A percentile compares a stretch with the other conserved stretches of the same genome.
Conservation (phyloP, 352 stramenopile genomes). For the Phytophthora sp. region DNA sequence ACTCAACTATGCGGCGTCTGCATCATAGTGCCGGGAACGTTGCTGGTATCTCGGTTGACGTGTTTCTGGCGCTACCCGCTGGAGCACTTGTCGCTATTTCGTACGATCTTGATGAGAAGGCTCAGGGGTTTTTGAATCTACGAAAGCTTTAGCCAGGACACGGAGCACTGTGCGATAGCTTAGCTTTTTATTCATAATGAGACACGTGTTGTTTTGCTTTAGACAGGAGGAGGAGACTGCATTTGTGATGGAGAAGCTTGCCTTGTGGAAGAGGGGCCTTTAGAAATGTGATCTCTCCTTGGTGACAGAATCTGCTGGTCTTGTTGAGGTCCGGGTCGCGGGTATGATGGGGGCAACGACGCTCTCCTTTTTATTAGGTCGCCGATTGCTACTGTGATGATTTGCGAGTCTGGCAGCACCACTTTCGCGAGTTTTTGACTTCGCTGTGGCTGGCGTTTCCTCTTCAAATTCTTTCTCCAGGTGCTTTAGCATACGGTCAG, state of each 20-base stretch:
- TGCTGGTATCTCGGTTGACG: constrained; percentile 51
- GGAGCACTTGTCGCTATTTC: constrained; percentile 52
- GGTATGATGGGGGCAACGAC: constrained; percentile 7
- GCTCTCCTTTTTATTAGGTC: constrained; percentile 10
- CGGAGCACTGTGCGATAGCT: not conserved
- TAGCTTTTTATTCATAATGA: constrained; percentile 2
- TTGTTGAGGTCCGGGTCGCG: constrained; percentile 1
- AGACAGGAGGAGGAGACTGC: constrained; percentile 6
- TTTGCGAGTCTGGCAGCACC: constrained; percentile 2
- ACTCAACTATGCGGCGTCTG: constrained; percentile 29
- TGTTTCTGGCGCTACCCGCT: constrained; percentile 64
- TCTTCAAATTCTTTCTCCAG: constrained; percentile 43
- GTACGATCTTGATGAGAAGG: constrained; percentile 75
- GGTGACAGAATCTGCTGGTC: not conserved
- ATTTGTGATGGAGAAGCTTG: constrained; percentile 19
- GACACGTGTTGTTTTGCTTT: not conserved
- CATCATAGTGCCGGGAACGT: constrained; percentile 70
- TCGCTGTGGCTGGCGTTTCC: not conserved
- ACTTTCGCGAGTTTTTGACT: too few species aligned
- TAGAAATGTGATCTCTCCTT: constrained; percentile 10
- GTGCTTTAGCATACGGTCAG: constrained; percentile 34
- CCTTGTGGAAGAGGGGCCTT: constrained; percentile 28
- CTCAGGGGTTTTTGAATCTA: constrained; percentile 75
- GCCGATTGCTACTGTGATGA: constrained; percentile 7
- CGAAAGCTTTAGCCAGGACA: constrained; percentile 57